Conservation (phyloP, 139 green algal genomes). For the Auxenochlorella pyrenoidosa region DNA sequence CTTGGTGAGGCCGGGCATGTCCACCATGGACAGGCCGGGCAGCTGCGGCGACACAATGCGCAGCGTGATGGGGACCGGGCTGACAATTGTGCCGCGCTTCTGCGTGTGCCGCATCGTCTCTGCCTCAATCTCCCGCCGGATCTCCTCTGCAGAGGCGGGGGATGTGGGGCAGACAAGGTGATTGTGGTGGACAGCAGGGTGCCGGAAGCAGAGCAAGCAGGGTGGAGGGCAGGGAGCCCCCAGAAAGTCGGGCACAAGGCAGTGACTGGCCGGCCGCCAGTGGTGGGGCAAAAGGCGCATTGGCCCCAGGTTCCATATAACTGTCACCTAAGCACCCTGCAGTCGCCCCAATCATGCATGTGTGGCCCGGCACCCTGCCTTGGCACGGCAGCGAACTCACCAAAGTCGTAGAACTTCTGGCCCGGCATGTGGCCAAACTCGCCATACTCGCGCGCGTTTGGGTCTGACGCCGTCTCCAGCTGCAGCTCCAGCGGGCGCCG, state of each 20-base stretch:
- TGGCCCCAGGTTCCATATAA: too few species aligned
- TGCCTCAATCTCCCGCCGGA: constrained; percentile 91
- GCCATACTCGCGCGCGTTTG: constrained; percentile 83
- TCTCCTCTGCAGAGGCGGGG: constrained; percentile 66
- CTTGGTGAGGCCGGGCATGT: constrained; percentile 98
- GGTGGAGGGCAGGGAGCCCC: background rate
- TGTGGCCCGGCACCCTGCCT: too few species aligned
- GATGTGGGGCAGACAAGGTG: background rate
- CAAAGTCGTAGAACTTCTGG: constrained; percentile 86
- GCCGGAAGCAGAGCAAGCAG: too few species aligned
- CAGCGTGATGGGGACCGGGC: constrained; percentile 94
- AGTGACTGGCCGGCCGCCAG: too few species aligned
- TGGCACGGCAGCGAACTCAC: constrained; percentile 57
- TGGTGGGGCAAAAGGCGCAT: too few species aligned
- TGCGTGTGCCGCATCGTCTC: constrained; percentile 89
- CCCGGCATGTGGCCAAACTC: constrained; percentile 89
- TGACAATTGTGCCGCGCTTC: constrained; percentile 80
- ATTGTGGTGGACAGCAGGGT: too few species aligned
- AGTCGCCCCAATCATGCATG: too few species aligned
- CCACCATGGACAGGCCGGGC: constrained; percentile 94
- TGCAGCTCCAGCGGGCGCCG: constrained; percentile 91
- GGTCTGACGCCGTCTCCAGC: constrained; percentile 83
- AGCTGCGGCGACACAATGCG: constrained; percentile 91
- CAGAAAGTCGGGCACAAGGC: too few species aligned
- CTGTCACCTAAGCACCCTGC: too few species aligned